Percentiles rank a stretch among this genome's conserved stretches.
These are phyloP conservation scores for Copromyces sp. DNA, from an alignment of 495 filamentous ascomycete genomes.

Conservation along the genomic window DNA sequence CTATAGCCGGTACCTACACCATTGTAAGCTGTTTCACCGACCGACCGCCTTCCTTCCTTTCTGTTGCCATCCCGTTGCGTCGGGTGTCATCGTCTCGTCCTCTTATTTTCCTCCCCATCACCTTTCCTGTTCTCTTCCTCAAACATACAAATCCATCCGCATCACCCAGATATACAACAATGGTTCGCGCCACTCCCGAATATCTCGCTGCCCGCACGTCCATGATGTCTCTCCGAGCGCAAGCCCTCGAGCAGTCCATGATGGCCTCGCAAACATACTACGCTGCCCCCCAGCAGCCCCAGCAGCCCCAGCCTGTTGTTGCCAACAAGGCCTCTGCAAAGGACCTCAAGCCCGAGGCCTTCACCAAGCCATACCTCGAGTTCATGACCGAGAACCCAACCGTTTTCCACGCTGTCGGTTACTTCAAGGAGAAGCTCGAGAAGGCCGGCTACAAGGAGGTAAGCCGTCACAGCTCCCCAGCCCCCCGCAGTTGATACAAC, in stretches of 20 bases:
- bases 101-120: background rate
- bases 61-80: background rate
- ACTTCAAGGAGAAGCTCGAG: constrained; percentile 61
- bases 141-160: background rate
- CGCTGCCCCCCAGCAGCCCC: background rate
- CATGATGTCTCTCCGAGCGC: constrained; percentile 29
- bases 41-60: background rate
- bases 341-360: constrained; percentile 45
- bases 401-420: constrained; percentile 75
- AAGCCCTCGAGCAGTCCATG: constrained; percentile 16
- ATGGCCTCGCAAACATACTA: constrained; percentile 5
- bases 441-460: constrained; percentile 60
- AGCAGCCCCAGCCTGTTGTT: background rate
- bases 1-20: background rate
- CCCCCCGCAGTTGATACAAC: background rate
- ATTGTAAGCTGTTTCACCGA: background rate
- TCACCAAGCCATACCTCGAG: constrained; percentile 74
- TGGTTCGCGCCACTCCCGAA: constrained; percentile 33
- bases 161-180: constrained; percentile 9
- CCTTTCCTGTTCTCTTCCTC: background rate
- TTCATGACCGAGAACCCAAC: constrained; percentile 89
- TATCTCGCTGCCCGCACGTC: constrained; percentile 31
- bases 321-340: constrained; percentile 20
- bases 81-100: background rate
- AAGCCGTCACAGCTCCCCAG: constrained; percentile 3